These are phyloP conservation scores for Aspergillus terreus DNA, from an alignment of 2,329 filamentous ascomycete species.

Conservation along the genomic window DNA sequence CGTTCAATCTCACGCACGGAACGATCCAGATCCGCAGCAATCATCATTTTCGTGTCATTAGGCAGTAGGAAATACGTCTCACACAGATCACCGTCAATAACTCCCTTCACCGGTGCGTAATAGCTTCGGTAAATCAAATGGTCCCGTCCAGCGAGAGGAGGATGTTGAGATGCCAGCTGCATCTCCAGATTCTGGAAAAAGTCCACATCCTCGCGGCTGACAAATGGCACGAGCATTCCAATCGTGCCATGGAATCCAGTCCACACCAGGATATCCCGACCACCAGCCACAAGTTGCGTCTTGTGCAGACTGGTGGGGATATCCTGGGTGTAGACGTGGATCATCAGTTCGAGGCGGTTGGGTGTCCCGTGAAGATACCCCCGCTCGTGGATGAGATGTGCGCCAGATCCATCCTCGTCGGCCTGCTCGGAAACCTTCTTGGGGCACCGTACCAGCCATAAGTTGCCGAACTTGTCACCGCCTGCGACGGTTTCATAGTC, in stretches of 20 bases:
- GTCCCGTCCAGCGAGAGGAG: constrained; percentile 85
- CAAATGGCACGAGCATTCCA: constrained; percentile 87
- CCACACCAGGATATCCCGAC: constrained; percentile 89
- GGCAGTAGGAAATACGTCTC: constrained; percentile 82
- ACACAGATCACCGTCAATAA: constrained; percentile 95
- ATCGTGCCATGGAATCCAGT: constrained; percentile 91
- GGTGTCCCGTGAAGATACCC: constrained; percentile 86
- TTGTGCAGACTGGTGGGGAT: constrained; percentile 88
- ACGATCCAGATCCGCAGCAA: constrained; percentile 87
- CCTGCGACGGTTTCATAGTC: constrained; percentile 96
- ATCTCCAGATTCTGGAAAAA: constrained; percentile 95
- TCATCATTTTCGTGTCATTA: constrained; percentile 89
- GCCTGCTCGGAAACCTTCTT: constrained; percentile 81
- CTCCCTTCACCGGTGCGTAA: constrained; percentile 92
- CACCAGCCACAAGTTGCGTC: constrained; percentile 83
- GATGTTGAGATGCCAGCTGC: constrained; percentile 79
- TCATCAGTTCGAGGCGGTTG: constrained; percentile 77
- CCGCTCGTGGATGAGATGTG: constrained; percentile 86
- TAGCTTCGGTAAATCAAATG: constrained; percentile 95
- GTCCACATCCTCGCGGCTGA: constrained; percentile 87
- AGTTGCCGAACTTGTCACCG: constrained; percentile 95
- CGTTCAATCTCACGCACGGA: constrained; percentile 91
- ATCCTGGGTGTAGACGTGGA: constrained; percentile 87
- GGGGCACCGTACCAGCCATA: constrained; percentile 88
- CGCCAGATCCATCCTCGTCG: constrained; percentile 85